Evolutionary conservation across 768 basidiomycete genomes (phyloP), one percentile per base, ranked within the genome.

Genomic region (Tricholoma furcatifolium): DNA sequence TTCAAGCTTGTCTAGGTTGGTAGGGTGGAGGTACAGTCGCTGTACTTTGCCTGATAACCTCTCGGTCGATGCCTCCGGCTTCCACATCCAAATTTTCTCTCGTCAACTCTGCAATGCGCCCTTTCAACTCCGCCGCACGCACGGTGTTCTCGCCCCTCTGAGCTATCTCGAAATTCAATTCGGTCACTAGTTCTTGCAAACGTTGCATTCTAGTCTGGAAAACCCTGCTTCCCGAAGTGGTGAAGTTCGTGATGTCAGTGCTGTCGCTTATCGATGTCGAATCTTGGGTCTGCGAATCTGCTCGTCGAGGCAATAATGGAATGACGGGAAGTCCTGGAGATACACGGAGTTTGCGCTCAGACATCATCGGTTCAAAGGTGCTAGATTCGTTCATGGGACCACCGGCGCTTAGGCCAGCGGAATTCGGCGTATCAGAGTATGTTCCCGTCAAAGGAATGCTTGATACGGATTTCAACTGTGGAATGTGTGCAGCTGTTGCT

Each of bases 91-190:
- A 24, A 11, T 43, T 47, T 15, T 45, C 43, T 27, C 53, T 43
- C 32, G 53, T 49, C 31, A 54, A 24, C 21, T 48, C 53, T 24
- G 41, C 47, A 38, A 54, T 54, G n/a, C 53, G 30, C 9, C 47
- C 53, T 14, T 21, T 48, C 20, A 54, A 35, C 36, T 54, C 53
- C 11, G 47, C 47, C 12, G 30, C 53, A 21, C 35, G 11, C 47
- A 36, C 41, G 17, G 42, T 40, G 2, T 44, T 36, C 23, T 44
- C 53, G 1, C 53, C 47, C 2, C 24, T 27, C 6, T 23, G 12
- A 2, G 47, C 20, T 15, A 49, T 48, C 47, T 41, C 44, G 10
- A 9, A 2, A 40, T 53, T 53, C 10, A 54, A 42, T 17, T 54
- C 53, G 6, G 38, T 36, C 2, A 54, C 53, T 6, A 48, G 53